Evolutionary conservation across 306 rosid species (phyloP).

Genomic region (Malus domestica): ASM211411v1 NC_041799.1:11385001-11385500

Average conservation of each 20-base stretch:
- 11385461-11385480: no score
- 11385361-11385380: no score
- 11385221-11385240: constrained; percentile 83
- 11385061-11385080: no score
- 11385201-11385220: constrained; percentile 28
- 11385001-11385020: no score
- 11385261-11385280: constrained; percentile 73
- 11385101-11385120: neutral
- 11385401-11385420: no score
- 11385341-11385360: constrained; percentile 26
- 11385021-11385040: no score
- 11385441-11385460: no score
- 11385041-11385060: no score
- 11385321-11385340: constrained; percentile 85
- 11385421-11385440: no score
- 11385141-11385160: neutral
- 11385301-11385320: constrained; percentile 72
- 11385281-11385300: constrained; percentile 71
- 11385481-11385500: no score
- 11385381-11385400: no score
- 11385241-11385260: constrained; percentile 73
- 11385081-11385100: neutral
- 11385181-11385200: constrained; percentile 9
- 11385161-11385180: neutral
- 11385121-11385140: neutral